phyloP scores from a whole-genome alignment of 257 asterid genomes.

The Solanum peruvianum region DNA sequence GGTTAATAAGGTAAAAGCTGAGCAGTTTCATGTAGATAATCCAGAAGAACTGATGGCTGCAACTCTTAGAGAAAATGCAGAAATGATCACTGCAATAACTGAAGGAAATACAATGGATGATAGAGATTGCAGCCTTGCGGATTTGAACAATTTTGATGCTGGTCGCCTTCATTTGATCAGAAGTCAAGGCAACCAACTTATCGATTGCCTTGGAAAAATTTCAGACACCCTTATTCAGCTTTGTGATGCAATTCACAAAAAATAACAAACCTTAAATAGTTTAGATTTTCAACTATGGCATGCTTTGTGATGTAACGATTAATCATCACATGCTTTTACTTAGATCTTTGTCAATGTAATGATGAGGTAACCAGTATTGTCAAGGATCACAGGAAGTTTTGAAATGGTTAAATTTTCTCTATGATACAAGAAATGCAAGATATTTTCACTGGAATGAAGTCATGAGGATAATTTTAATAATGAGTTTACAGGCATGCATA shows the following conservation, averaged over 20 bases:
- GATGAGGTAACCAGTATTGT: neutral
- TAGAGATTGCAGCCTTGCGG: slow-evolving; percentile 27
- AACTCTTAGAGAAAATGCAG: slow-evolving; percentile 36
- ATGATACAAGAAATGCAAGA: neutral
- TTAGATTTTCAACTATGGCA: neutral
- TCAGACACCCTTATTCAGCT: slow-evolving; percentile 48
- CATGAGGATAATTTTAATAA: slow-evolving; percentile 31
- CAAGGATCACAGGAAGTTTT: neutral
- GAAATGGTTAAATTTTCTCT: neutral
- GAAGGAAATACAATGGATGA: slow-evolving; percentile 43
- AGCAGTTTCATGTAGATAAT: slow-evolving; percentile 13
- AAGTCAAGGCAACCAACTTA: slow-evolving; percentile 56
- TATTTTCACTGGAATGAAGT: slow-evolving; percentile 38
- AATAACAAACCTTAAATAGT: neutral
- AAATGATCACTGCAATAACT: slow-evolving; percentile 36
- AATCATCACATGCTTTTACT: neutral
- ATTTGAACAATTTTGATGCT: slow-evolving; percentile 34
- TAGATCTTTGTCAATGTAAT: neutral
- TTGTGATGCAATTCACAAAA: slow-evolving; percentile 27
- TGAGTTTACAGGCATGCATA: slow-evolving; percentile 15
- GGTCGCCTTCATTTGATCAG: slow-evolving; percentile 32
- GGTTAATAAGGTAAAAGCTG: slow-evolving; percentile 5
- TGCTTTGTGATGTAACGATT: neutral
- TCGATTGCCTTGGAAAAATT: slow-evolving; percentile 46
- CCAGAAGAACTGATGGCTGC: slow-evolving; percentile 39